Base-by-base conservation (phyloP, 2,329 filamentous ascomycete genomes). In the Colletotrichum musicola region DNA sequence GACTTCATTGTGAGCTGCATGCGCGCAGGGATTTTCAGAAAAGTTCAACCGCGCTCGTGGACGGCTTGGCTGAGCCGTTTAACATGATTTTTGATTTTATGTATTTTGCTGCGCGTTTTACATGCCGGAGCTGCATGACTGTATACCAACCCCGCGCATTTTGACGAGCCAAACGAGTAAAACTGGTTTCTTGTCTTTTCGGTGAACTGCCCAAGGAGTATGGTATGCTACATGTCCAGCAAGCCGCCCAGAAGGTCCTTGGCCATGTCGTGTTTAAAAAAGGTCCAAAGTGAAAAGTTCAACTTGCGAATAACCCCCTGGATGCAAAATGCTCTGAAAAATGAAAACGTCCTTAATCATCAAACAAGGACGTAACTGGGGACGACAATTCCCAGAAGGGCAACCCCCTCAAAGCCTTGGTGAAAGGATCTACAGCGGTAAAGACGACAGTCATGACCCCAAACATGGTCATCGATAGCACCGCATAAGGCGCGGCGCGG, bases 401-500 rank as follows among this genome's bases (percentile, higher is more conserved):
- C 68, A 75, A 73, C 14, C 71, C 74, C 25, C 82, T 77, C 49
- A 83, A 66, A 16, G 51, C 79, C 1, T 71, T 70, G 9, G 78
- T 80, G 69, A 87, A 82, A 9, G 84, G 84, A 4, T 81, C 80
- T 1, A 87, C 76, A 1, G 84, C 83, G 0, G 85, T 84, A 49
- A 89, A 83, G 2, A 85, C 81, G 0, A 89, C 87, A 1, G 85
- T 88, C 78, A 85, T 83, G 46, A 87, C 80, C 0, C 87, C 86
- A 72, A 88, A 86, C 5, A 86, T 77, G 6, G 86, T 87, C 87
- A 89, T 89, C 1, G 86, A 82, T 16, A 89, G 75, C 1, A 84
- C 85, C 2, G 87, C 85, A 71, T 88, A 88, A 0, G 87, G 86
- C 2, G 86, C 85, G 4, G 86, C 84, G 1, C 80, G 81, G 70